These are phyloP conservation scores for Albugo laibachii DNA, from an alignment of 352 stramenopile species.

Conservation along the genomic window DNA sequence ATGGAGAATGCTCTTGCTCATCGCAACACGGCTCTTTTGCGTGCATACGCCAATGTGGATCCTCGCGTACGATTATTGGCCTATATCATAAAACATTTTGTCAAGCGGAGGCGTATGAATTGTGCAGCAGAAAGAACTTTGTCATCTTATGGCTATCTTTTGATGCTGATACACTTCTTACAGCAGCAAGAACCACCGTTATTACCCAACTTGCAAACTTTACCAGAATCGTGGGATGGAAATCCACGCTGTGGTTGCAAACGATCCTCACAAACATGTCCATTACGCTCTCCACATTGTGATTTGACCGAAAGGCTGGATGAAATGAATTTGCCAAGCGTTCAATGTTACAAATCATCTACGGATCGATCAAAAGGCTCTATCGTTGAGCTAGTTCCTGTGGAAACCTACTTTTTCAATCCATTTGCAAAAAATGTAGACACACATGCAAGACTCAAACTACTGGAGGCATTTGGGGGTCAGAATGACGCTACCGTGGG, in stretches of 20 bases:
- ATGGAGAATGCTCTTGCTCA: constrained; percentile 95
- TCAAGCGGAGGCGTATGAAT: constrained; percentile 71
- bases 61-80: constrained; percentile 49
- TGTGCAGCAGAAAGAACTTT: constrained; percentile 59
- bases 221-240: constrained; percentile 33
- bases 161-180: constrained; percentile 72
- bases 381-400: background rate
- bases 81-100: constrained; percentile 69
- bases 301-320: constrained; percentile 17
- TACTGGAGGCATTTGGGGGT: constrained; percentile 18
- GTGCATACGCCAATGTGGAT: constrained; percentile 79
- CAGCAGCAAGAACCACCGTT: constrained; percentile 49
- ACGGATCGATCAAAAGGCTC: background rate
- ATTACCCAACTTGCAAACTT: constrained; percentile 46
- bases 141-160: constrained; percentile 67
- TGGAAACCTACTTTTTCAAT: constrained; percentile 74
- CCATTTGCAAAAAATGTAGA: constrained; percentile 30
- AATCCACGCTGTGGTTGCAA: constrained; percentile 14
- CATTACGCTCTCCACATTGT: constrained; percentile 12
- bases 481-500: constrained; percentile 33
- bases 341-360: background rate
- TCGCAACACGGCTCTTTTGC: constrained; percentile 91
- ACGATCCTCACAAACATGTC: constrained; percentile 5
- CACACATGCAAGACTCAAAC: constrained; percentile 18
- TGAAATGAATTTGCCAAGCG: constrained; percentile 15